Evolutionary conservation across 495 filamentous ascomycete genomes (phyloP).

Genomic region (Trichocladium antarcticum): DNA sequence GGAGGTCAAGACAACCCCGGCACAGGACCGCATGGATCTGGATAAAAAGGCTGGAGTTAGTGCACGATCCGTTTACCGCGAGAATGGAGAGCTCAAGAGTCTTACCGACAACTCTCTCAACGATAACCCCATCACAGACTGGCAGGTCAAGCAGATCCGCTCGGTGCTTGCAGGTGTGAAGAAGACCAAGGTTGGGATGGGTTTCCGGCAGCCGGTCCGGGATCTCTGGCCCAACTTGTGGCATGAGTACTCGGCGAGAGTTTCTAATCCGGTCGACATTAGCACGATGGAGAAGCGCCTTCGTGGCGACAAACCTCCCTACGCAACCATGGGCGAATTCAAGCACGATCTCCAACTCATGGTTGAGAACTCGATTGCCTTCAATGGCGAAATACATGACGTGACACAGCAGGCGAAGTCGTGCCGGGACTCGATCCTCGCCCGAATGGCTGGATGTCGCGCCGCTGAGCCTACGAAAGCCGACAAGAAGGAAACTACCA

Average conservation of each 20-base stretch:
- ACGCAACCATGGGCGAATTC: slow-evolving; percentile 52
- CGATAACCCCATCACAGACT: slow-evolving; percentile 32
- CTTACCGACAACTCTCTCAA: slow-evolving; percentile 21
- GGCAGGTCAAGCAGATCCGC: slow-evolving; percentile 37
- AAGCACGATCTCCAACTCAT: slow-evolving; percentile 63
- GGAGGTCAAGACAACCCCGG: slow-evolving; percentile 12
- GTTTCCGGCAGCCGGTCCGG: slow-evolving; percentile 65
- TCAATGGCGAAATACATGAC: slow-evolving; percentile 70
- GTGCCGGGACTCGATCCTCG: slow-evolving; percentile 50
- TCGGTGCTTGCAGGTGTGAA: slow-evolving; percentile 58
- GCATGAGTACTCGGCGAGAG: slow-evolving; percentile 57
- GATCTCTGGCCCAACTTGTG: slow-evolving; percentile 39
- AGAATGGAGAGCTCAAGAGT: slow-evolving; percentile 12
- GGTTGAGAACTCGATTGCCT: slow-evolving; percentile 59
- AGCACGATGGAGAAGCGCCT: slow-evolving; percentile 69
- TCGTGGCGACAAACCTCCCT: slow-evolving; percentile 52
- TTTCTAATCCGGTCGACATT: slow-evolving; percentile 74
- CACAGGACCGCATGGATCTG: slow-evolving; percentile 14
- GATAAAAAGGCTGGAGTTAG: slow-evolving; percentile 5
- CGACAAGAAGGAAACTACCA: slow-evolving; percentile 43
- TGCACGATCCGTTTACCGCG: background rate
- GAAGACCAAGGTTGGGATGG: slow-evolving; percentile 61
- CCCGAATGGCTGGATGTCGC: slow-evolving; percentile 43
- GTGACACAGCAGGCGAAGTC: slow-evolving; percentile 53
- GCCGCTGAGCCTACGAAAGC: slow-evolving; percentile 39